Percentiles rank a stretch among this genome's conserved stretches.
Evolutionary conservation across 805 yeast genomes (phyloP).

Genomic region (Cyberlindnera saturnus): DNA sequence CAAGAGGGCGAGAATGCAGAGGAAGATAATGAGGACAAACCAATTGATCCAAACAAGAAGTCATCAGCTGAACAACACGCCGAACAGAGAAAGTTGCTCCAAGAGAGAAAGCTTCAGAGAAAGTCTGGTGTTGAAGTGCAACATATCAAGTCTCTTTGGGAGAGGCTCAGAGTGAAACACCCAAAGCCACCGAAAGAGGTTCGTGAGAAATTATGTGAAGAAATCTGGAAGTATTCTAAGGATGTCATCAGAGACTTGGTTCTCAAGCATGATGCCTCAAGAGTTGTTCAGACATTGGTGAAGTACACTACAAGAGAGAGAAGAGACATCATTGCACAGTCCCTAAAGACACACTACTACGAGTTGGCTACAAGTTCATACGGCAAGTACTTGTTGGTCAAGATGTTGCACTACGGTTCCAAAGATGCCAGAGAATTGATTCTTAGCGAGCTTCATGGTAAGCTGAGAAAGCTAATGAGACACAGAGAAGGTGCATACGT

Average conservation of each 20-base stretch:
- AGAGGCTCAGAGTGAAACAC: constrained; percentile 75
- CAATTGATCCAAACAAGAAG: constrained; percentile 31
- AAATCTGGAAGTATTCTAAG: constrained; percentile 78
- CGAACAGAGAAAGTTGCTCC: constrained; percentile 71
- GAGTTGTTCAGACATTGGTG: constrained; percentile 90
- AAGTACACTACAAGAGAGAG: constrained; percentile 79
- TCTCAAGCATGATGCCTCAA: constrained; percentile 91
- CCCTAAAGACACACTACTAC: constrained; percentile 72
- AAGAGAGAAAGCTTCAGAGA: constrained; percentile 82
- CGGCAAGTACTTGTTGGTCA: constrained; percentile 87
- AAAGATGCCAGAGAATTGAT: constrained; percentile 71
- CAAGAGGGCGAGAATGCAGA: constrained; percentile 11
- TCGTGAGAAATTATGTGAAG: constrained; percentile 72
- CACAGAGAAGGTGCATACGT: constrained; percentile 98
- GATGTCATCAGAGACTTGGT: constrained; percentile 80
- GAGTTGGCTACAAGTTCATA: constrained; percentile 86
- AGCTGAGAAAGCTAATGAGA: constrained; percentile 85
- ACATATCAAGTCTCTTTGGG: constrained; percentile 85
- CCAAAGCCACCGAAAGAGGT: constrained; percentile 74
- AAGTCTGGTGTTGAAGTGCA: constrained; percentile 85
- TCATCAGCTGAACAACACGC: constrained; percentile 65
- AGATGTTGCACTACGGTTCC: constrained; percentile 87
- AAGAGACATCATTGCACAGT: constrained; percentile 59
- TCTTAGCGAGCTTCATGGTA: constrained; percentile 83
- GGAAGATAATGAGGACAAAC: constrained; percentile 23